phyloP scores from a whole-genome alignment of 306 rosid genomes.

The Fagus sylvatica region DNA sequence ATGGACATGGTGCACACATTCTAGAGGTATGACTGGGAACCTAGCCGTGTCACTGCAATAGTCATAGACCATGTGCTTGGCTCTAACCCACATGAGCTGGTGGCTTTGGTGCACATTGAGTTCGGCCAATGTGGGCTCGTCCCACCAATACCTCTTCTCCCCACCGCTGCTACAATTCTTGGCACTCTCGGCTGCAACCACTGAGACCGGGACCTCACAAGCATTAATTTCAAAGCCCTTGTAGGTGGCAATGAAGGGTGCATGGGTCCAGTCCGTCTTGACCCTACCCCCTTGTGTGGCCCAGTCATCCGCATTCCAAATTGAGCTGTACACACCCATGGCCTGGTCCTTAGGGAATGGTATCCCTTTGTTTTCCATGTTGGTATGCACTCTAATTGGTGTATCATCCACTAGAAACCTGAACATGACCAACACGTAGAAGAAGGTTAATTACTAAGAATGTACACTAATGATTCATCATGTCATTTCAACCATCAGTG shows the following conservation, averaged over 20 bases:
- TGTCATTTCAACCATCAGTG: too few species aligned
- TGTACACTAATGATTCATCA: too few species aligned
- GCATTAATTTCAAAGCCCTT: constrained; percentile 67
- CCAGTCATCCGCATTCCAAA: constrained; percentile 99
- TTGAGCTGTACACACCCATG: constrained; percentile 92
- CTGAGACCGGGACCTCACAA: constrained; percentile 51
- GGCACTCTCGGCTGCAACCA: constrained; percentile 33
- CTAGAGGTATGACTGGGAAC: constrained; percentile 61
- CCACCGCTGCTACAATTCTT: constrained; percentile 57
- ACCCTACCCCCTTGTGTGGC: constrained; percentile 98
- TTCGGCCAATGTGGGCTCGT: constrained; percentile 57
- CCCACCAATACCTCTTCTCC: constrained; percentile 87
- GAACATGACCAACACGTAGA: neutral
- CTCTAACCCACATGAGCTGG: constrained; percentile 87
- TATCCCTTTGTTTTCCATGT: constrained; percentile 77
- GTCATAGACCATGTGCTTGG: constrained; percentile 88
- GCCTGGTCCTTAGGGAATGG: constrained; percentile 84
- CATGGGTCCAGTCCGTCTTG: constrained; percentile 94
- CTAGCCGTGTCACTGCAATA: constrained; percentile 76
- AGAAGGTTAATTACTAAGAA: too few species aligned
- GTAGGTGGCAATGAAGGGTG: constrained; percentile 76
- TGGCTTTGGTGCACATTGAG: constrained; percentile 84
- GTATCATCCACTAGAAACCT: constrained; percentile 85
- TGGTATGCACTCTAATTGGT: constrained; percentile 76
- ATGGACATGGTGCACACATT: constrained; percentile 65